Evolutionary conservation across 2,329 filamentous ascomycete species (phyloP), one percentile per base, ranked within the genome.

Genomic region (Colletotrichum filicis): DNA sequence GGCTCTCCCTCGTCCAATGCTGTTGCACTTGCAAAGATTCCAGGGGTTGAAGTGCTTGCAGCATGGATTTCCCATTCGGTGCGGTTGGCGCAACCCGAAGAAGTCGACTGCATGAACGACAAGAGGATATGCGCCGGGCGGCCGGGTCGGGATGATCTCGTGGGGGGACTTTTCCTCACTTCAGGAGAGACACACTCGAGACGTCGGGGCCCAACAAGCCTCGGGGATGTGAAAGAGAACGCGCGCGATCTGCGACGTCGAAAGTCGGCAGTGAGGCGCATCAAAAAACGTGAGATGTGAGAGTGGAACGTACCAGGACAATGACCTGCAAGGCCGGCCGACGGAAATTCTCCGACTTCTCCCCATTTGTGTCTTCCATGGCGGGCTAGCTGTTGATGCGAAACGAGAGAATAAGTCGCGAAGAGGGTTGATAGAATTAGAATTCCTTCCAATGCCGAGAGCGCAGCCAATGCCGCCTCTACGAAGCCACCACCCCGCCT

Each of bases 281-380:
- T 49, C 66, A 69, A 68, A 68, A 59, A 56, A 74, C 65, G 72
- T 63, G 32, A 56, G 61, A 57, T n/a, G 22, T 5, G 14, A 8
- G 12, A 16, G 7, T 26, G 26, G 49, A 66, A 88, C 92, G 86
- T 85, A 95, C 93, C 85, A 95, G 82, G 72, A 95, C 87, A 83
- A 94, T 94, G 59, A 95, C 91, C 83, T 95, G 92, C 83, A 95
- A 84, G 53, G 90, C 89, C 80, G 90, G 87, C 30, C 30, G 56
- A 55, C 16, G 53, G 52, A 57, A 53, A 37, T 61, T 62, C 12
- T 71, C 71, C 4, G 67, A 57, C 66, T 49, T 49, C 42, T 69
- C 66, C 30, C 66, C 70, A 63, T 73, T 65, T 16, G 66, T 70
- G 26, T 70, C 70, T 35, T 64, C 70, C 70, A 73, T 73, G 55